Evolutionary conservation across 2,329 filamentous ascomycete genomes (phyloP).

Genomic region (Pochonia chlamydosporia): DNA sequence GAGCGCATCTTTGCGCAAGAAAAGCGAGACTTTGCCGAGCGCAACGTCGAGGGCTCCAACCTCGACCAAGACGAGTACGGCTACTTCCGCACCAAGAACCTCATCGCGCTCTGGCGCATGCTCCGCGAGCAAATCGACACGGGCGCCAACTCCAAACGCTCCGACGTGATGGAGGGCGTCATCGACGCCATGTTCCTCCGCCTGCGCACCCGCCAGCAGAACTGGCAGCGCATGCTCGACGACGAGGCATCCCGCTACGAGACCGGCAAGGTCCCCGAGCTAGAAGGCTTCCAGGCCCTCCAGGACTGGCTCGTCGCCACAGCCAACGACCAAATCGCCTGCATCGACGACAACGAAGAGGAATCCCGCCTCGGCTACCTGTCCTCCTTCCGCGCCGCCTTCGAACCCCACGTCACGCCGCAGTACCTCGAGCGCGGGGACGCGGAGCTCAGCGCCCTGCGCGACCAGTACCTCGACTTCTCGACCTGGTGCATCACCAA

Average conservation of each 20-base stretch:
- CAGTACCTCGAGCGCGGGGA: conserved; percentile 73
- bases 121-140: conserved; percentile 86
- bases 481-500: conserved; percentile 87
- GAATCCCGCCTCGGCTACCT: conserved; percentile 74
- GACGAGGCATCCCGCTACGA: conserved; percentile 76
- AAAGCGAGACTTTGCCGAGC: conserved; percentile 71
- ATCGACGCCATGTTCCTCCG: conserved; percentile 93
- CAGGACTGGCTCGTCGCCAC: conserved; percentile 96
- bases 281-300: conserved; percentile 68
- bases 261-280: conserved; percentile 42
- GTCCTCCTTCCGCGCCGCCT: conserved; percentile 76
- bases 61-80: conserved; percentile 84
- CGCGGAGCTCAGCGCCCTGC: conserved; percentile 66
- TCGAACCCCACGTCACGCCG: conserved; percentile 73
- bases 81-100: conserved; percentile 84
- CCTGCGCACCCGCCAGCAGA: conserved; percentile 73
- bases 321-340: conserved; percentile 97
- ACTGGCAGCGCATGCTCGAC: conserved; percentile 84
- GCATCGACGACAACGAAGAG: conserved; percentile 87
- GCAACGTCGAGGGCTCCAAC: conserved; percentile 66
- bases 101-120: conserved; percentile 97
- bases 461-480: conserved; percentile 91
- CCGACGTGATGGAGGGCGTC: conserved; percentile 90
- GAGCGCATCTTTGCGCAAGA: conserved; percentile 84
- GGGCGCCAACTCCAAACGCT: conserved; percentile 75